A percentile compares a stretch with the other conserved stretches of the same genome.
These are phyloP conservation scores for Diplogelasinospora grovesii DNA, from an alignment of 495 filamentous ascomycete genomes.

Conservation along the genomic window DNA sequence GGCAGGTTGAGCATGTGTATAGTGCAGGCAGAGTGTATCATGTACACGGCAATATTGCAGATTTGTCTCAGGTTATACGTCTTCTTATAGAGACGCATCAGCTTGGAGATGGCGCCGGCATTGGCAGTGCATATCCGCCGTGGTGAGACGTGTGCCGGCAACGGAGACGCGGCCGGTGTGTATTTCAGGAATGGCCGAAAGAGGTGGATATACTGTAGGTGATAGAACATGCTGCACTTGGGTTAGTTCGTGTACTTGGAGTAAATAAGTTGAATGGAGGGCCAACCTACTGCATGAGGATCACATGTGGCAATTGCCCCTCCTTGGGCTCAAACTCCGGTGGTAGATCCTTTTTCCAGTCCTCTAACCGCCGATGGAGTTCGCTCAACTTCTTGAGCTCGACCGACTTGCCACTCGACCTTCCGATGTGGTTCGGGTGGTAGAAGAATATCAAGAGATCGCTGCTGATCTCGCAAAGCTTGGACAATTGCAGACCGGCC, in stretches of 20 bases:
- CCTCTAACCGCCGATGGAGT: conserved; percentile 82
- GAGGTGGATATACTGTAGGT: conserved; percentile 91
- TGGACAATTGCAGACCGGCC: conserved; percentile 72
- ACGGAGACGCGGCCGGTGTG: conserved; percentile 66
- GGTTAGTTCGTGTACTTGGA: too few species aligned
- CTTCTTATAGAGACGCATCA: conserved; percentile 88
- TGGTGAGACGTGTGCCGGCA: conserved; percentile 84
- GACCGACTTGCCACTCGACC: conserved; percentile 52
- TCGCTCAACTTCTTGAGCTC: conserved; percentile 91
- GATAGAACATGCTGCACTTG: conserved; percentile 80
- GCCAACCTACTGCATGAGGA: conserved; percentile 85
- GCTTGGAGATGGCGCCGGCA: conserved; percentile 80
- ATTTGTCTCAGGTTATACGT: conserved; percentile 87
- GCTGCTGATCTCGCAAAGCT: conserved; percentile 85
- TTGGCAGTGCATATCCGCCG: conserved; percentile 86
- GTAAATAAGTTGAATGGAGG: not conserved
- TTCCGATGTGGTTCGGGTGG: conserved; percentile 58
- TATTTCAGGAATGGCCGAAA: conserved; percentile 97
- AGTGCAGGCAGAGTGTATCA: conserved; percentile 85
- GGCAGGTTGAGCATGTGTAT: conserved; percentile 91
- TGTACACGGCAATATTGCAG: conserved; percentile 92
- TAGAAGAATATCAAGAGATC: conserved; percentile 90
- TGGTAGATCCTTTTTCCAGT: conserved; percentile 82
- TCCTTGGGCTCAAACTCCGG: conserved; percentile 85
- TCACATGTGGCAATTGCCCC: conserved; percentile 76